A percentile compares a stretch with the other conserved stretches of the same genome.
phyloP scores from a whole-genome alignment of 208 protist genomes.

The Tetramitus jugosus region DNA sequence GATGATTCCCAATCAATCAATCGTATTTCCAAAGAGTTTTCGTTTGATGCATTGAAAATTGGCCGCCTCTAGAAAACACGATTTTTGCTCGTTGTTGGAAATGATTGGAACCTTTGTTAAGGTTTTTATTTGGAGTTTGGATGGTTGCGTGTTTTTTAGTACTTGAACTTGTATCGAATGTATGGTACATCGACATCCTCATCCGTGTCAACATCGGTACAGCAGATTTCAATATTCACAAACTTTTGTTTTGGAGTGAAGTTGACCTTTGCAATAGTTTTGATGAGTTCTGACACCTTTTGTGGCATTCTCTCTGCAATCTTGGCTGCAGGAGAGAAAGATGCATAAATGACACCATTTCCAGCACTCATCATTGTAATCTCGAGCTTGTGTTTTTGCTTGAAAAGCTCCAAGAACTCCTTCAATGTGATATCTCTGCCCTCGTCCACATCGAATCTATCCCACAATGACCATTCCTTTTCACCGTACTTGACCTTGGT shows the following conservation, averaged over 20 bases:
- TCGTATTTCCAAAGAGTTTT: no score
- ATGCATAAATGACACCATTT: slow-evolving; percentile 47
- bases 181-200: slow-evolving; percentile 55
- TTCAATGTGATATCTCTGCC: slow-evolving; percentile 80
- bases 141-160: no score
- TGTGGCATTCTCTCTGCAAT: slow-evolving; percentile 36
- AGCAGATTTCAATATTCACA: slow-evolving; percentile 53
- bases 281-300: slow-evolving; percentile 28
- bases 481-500: slow-evolving; percentile 47
- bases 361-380: slow-evolving; percentile 76
- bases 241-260: slow-evolving; percentile 47
- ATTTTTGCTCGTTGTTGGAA: no score
- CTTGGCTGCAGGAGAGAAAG: slow-evolving; percentile 38
- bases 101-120: no score
- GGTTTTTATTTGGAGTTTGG: no score
- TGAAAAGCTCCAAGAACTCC: slow-evolving; percentile 74
- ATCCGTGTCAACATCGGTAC: slow-evolving; percentile 37
- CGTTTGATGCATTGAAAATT: no score
- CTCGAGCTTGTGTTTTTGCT: slow-evolving; percentile 72
- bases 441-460: slow-evolving; percentile 85
- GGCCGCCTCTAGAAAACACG: no score
- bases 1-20: no score
- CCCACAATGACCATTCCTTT: slow-evolving; percentile 85
- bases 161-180: slow-evolving; percentile 43
- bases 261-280: slow-evolving; percentile 35